These are phyloP conservation scores for Pythium apleroticum DNA, from an alignment of 352 stramenopile genomes.

Conservation along the genomic window DNA sequence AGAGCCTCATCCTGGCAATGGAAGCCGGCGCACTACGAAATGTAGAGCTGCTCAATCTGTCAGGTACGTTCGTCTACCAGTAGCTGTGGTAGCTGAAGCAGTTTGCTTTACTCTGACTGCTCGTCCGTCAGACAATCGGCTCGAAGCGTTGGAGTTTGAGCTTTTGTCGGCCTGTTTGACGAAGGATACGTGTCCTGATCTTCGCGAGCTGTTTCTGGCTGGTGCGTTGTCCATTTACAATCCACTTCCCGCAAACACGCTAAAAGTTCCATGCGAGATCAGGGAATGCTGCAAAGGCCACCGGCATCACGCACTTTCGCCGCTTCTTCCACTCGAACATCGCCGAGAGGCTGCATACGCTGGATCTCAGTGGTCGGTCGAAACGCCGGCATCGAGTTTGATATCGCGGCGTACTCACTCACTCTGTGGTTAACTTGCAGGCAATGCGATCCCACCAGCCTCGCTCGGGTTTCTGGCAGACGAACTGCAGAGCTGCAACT, in stretches of 20 bases:
- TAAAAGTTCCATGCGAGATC: not conserved
- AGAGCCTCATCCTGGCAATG: conserved; percentile 8
- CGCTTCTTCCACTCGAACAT: conserved; percentile 36
- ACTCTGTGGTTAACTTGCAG: conserved; percentile 31
- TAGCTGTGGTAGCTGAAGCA: not conserved
- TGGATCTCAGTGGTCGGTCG: conserved; percentile 55
- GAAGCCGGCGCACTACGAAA: not conserved
- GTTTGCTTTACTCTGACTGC: not conserved
- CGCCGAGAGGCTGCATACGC: conserved; percentile 31
- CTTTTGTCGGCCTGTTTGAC: conserved; percentile 11
- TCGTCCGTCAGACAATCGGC: conserved; percentile 10
- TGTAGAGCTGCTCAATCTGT: conserved; percentile 21
- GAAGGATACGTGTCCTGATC: conserved; percentile 9
- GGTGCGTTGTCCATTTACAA: not conserved
- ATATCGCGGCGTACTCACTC: not conserved
- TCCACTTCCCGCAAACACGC: not conserved
- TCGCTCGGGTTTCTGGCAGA: conserved; percentile 41
- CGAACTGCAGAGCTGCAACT: conserved; percentile 37
- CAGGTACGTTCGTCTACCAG: conserved; percentile 6
- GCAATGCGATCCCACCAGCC: conserved; percentile 49
- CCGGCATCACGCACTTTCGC: conserved; percentile 46
- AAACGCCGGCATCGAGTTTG: not conserved
- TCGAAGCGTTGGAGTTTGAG: conserved; percentile 20
- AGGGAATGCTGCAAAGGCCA: conserved; percentile 47
- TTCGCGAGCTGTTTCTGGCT: conserved; percentile 18